A percentile compares a stretch with the other conserved stretches of the same genome.
phyloP scores from a whole-genome alignment of 1,284 basidiomycete genomes.

The Cryptococcus neoformans region DNA sequence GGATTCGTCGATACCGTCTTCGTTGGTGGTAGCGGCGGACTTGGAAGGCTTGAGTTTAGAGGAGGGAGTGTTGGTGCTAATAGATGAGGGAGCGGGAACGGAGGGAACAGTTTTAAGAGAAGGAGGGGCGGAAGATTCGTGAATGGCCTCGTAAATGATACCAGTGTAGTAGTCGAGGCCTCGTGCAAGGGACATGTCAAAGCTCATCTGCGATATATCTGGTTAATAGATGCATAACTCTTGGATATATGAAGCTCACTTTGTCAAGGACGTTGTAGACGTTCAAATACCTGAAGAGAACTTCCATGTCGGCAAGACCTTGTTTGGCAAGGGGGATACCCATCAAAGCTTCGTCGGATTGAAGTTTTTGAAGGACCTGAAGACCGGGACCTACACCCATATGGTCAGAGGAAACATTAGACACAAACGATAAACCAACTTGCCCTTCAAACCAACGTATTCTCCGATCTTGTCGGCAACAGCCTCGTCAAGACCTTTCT shows the following conservation, averaged over 20 bases:
- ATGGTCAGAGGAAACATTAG: too few relatives aligned
- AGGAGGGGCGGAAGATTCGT: constrained; percentile 89
- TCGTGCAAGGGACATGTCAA: constrained; percentile 93
- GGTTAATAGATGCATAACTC: not conserved
- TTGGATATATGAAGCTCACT: constrained; percentile 49
- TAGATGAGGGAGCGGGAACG: constrained; percentile 44
- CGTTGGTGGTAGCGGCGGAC: constrained; percentile 53
- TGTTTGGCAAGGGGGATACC: constrained; percentile 72
- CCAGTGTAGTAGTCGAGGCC: constrained; percentile 99
- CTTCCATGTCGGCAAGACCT: constrained; percentile 86
- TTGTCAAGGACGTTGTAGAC: constrained; percentile 78
- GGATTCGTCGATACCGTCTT: constrained; percentile 89
- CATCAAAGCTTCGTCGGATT: constrained; percentile 63
- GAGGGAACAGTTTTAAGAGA: constrained; percentile 61
- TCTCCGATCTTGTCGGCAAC: constrained; percentile 93
- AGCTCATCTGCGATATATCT: constrained; percentile 65
- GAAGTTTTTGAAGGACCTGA: constrained; percentile 72
- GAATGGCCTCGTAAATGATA: constrained; percentile 96
- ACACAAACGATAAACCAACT: constrained; percentile 9
- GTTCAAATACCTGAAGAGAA: constrained; percentile 79
- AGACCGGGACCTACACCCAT: constrained; percentile 53
- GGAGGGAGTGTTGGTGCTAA: constrained; percentile 42
- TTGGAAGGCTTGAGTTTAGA: constrained; percentile 31
- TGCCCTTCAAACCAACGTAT: constrained; percentile 93
- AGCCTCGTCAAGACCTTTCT: constrained; percentile 83